Conservation (phyloP, 2,329 filamentous ascomycete species). For the Leptographium galeiforme region DNA sequence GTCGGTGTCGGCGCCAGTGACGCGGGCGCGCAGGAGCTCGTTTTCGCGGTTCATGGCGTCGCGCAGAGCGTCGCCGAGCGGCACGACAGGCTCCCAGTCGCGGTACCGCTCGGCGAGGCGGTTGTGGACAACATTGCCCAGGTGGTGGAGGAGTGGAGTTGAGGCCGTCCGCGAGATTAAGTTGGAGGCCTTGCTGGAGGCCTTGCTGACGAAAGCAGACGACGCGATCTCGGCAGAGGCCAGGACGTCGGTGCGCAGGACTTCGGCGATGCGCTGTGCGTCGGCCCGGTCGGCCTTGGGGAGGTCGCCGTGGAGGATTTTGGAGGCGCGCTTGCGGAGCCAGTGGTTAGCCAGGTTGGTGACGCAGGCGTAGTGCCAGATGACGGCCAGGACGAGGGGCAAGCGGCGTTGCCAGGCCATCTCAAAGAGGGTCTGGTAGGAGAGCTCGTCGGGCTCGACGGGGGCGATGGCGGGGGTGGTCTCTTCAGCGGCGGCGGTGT, state of each 20-base stretch:
- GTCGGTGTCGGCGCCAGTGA: background rate
- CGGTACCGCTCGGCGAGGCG: slow-evolving; percentile 6
- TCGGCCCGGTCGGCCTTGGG: background rate
- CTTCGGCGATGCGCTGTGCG: background rate
- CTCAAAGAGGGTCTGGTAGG: slow-evolving; percentile 25
- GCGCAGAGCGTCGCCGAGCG: slow-evolving; percentile 5
- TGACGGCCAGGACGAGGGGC: slow-evolving; percentile 17
- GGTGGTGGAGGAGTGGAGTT: background rate
- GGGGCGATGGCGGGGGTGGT: background rate
- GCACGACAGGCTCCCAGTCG: slow-evolving; percentile 8
- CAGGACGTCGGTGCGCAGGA: background rate
- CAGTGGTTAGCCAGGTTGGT: slow-evolving; percentile 13
- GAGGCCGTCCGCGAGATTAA: background rate
- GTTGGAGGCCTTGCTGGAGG: background rate
- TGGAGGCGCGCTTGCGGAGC: slow-evolving; percentile 15
- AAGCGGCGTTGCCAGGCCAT: slow-evolving; percentile 21
- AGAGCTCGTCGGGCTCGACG: slow-evolving; percentile 16
- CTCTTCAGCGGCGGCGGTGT: background rate
- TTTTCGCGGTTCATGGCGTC: slow-evolving; percentile 9
- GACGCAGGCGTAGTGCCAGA: slow-evolving; percentile 21
- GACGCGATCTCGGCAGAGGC: background rate
- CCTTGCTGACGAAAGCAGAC: background rate
- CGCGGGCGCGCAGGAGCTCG: slow-evolving; percentile 2
- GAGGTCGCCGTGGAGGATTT: background rate
- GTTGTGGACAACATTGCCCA: slow-evolving; percentile 1